Conservation (phyloP, 768 basidiomycete species). For the Hericium alpestre region DNA sequence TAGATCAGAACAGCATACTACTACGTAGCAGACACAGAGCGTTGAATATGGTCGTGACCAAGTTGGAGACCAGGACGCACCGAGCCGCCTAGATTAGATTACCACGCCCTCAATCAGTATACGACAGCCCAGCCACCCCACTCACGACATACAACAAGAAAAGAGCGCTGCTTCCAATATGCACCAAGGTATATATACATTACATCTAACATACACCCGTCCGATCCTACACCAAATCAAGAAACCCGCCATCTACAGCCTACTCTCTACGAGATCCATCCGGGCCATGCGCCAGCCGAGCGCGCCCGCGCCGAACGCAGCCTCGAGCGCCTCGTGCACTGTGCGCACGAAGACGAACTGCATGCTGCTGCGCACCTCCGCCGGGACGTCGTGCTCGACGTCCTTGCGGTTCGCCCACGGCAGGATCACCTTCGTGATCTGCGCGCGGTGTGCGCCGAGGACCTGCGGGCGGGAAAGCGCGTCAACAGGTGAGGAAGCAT, state of each 20-base stretch:
- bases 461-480: constrained; percentile 26
- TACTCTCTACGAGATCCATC: constrained; percentile 37
- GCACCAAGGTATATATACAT: too few relatives aligned
- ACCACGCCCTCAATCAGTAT: too few relatives aligned
- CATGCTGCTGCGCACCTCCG: constrained; percentile 62
- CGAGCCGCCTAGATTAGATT: too few relatives aligned
- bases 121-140: too few relatives aligned
- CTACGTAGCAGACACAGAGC: too few relatives aligned
- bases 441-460: constrained; percentile 80
- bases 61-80: too few relatives aligned
- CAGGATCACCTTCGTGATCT: constrained; percentile 73
- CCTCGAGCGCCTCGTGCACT: constrained; percentile 71
- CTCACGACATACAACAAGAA: too few relatives aligned
- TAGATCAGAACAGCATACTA: too few relatives aligned
- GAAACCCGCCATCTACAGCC: constrained; percentile 27
- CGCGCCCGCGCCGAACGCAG: constrained; percentile 65
- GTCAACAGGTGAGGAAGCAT: neutral
- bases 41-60: too few relatives aligned
- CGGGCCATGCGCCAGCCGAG: constrained; percentile 53
- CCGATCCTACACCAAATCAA: neutral
- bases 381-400: constrained; percentile 74
- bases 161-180: too few relatives aligned
- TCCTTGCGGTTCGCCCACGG: constrained; percentile 82
- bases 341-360: constrained; percentile 75
- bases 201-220: neutral